Percentiles rank a stretch among this genome's conserved stretches.
These are phyloP conservation scores for Osmozyma mogii DNA, from an alignment of 805 yeast genomes.

Conservation along the genomic window DNA sequence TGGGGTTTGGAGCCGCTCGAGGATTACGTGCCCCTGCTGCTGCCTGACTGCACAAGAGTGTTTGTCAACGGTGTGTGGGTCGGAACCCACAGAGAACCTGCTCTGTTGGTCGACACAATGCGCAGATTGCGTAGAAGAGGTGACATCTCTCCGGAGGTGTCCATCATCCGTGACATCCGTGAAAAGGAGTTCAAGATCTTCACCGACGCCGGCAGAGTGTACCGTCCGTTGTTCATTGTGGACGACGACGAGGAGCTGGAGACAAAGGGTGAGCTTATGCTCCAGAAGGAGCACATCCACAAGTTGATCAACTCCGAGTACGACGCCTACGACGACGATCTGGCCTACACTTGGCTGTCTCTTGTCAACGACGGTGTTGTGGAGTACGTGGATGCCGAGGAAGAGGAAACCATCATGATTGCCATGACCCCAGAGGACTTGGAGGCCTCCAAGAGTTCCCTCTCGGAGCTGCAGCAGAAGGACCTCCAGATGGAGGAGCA, in stretches of 20 bases:
- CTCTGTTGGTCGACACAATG: constrained; percentile 84
- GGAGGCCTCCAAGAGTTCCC: constrained; percentile 47
- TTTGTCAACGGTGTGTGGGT: constrained; percentile 99
- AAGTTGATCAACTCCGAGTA: constrained; percentile 56
- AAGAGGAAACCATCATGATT: constrained; percentile 96
- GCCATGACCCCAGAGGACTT: constrained; percentile 99
- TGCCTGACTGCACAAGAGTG: constrained; percentile 86
- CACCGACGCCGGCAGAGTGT: constrained; percentile 98
- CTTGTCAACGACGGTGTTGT: constrained; percentile 80
- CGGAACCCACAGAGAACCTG: constrained; percentile 96
- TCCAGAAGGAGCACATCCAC: constrained; percentile 78
- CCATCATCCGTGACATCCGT: constrained; percentile 93
- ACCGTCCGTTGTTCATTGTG: constrained; percentile 91
- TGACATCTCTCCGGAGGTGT: constrained; percentile 92
- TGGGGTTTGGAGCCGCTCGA: constrained; percentile 99
- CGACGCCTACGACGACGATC: constrained; percentile 50
- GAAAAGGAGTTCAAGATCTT: constrained; percentile 93
- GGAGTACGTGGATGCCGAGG: constrained; percentile 97
- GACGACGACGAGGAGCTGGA: constrained; percentile 72
- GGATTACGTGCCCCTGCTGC: constrained; percentile 87
- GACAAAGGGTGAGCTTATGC: constrained; percentile 67
- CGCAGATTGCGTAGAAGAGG: constrained; percentile 89
- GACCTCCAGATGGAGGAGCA: constrained; percentile 36
- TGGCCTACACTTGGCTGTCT: constrained; percentile 73
- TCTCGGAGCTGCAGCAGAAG: constrained; percentile 35